Percentiles rank a stretch among this genome's conserved stretches.
These are phyloP conservation scores for Passiflora organensis DNA, from an alignment of 345 rosid species.

Conservation along the genomic window DNA sequence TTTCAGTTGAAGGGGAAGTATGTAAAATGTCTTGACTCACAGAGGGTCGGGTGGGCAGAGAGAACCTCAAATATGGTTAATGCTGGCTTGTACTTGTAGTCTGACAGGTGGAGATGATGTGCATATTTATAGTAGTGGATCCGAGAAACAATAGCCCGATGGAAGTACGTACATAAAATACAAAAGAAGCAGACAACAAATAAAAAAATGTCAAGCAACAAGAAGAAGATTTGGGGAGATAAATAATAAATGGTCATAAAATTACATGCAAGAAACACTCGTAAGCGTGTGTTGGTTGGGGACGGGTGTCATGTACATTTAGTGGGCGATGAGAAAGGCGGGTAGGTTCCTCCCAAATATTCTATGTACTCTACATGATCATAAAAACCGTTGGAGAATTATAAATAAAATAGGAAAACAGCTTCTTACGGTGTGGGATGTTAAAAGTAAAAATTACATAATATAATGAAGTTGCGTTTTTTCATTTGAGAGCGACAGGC, in stretches of 20 bases:
- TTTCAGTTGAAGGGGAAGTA: too few species aligned
- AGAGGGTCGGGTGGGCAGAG: background rate
- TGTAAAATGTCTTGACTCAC: background rate
- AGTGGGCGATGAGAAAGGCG: background rate
- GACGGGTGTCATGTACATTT: background rate
- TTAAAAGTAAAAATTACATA: too few species aligned
- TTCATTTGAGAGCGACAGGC: too few species aligned
- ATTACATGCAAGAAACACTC: background rate
- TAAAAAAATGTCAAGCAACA: background rate
- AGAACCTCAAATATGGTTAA: background rate
- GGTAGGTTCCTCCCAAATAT: background rate
- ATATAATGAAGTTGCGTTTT: too few species aligned
- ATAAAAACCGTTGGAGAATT: background rate
- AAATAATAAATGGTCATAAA: background rate
- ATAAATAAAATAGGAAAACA: too few species aligned
- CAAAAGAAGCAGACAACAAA: too few species aligned
- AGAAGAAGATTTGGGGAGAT: background rate
- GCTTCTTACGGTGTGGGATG: background rate
- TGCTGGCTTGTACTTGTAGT: background rate
- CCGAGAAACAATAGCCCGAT: too few species aligned
- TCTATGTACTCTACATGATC: background rate
- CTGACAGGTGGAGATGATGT: background rate
- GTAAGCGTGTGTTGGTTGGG: slow-evolving; percentile 4
- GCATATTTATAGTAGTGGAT: too few species aligned
- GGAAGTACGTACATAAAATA: too few species aligned